Percentiles rank a stretch among this genome's conserved stretches.
These are phyloP conservation scores for Rhytidhysteron rufulum DNA, from an alignment of 2,329 filamentous ascomycete species.

Conservation along the genomic window DNA sequence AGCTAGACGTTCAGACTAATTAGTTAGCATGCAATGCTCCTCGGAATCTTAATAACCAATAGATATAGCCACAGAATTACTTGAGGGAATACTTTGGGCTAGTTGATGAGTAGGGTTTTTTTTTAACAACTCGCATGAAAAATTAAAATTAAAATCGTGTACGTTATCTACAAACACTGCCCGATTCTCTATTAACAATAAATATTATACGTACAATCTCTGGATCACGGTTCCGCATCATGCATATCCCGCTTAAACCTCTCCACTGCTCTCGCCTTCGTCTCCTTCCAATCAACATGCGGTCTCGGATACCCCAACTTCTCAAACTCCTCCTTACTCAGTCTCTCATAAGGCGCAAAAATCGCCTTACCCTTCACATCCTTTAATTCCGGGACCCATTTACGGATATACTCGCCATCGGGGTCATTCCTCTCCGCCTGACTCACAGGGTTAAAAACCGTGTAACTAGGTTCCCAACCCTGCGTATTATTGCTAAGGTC, in stretches of 20 bases:
- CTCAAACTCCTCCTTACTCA: constrained; percentile 46
- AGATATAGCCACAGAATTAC: too few species aligned
- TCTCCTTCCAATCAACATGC: constrained; percentile 44
- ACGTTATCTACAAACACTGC: too few species aligned
- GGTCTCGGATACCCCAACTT: constrained; percentile 45
- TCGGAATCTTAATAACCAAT: too few species aligned
- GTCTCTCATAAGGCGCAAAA: constrained; percentile 44
- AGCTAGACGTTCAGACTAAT: too few species aligned
- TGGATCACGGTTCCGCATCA: constrained; percentile 29
- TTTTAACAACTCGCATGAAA: too few species aligned
- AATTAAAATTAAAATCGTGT: too few species aligned
- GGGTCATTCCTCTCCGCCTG: constrained; percentile 38
- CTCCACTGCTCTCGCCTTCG: constrained; percentile 39
- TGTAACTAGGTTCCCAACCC: constrained; percentile 50
- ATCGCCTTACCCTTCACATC: constrained; percentile 45
- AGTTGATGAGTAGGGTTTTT: too few species aligned
- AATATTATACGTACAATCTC: too few species aligned
- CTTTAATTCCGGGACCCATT: constrained; percentile 36
- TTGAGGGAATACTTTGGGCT: too few species aligned
- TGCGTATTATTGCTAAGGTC: constrained; percentile 51
- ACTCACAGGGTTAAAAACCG: constrained; percentile 43
- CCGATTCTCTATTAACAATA: too few species aligned
- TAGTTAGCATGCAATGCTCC: too few species aligned
- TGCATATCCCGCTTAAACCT: constrained; percentile 44
- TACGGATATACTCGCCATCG: constrained; percentile 35